A percentile compares a stretch with the other conserved stretches of the same genome.
Conservation (phyloP, 371 early-diverging fungal species). For the Batkoa obscura region DNA sequence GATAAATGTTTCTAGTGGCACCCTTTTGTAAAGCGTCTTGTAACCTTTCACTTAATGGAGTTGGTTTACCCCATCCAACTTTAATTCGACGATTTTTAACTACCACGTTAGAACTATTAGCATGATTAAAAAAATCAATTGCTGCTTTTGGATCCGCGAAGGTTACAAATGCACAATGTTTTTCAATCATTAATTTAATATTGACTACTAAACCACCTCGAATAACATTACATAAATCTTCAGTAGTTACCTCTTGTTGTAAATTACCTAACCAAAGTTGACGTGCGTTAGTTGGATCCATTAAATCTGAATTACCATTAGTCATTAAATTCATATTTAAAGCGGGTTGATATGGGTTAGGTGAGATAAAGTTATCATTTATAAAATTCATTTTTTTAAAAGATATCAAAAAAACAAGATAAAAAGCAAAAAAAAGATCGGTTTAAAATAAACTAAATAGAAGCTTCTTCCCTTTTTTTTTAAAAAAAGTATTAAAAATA, state of each 20-base stretch:
- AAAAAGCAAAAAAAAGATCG: no score
- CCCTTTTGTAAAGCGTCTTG: conserved; percentile 35
- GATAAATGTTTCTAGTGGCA: conserved; percentile 64
- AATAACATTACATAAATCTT: conserved; percentile 66
- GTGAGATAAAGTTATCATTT: no score
- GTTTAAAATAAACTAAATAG: no score
- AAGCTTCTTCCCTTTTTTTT: no score
- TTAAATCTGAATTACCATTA: no score
- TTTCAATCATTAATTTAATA: conserved; percentile 48
- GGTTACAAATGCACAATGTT: conserved; percentile 62
- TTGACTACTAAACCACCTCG: conserved; percentile 65
- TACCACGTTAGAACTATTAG: conserved; percentile 28
- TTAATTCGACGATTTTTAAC: conserved; percentile 49
- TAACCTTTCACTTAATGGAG: conserved; percentile 27
- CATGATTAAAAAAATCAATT: conserved; percentile 27
- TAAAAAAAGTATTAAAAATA: no score
- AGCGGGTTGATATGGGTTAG: no score
- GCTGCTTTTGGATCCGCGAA: conserved; percentile 58
- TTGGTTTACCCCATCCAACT: conserved; percentile 59
- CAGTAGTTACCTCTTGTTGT: conserved; percentile 43
- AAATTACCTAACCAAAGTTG: conserved; percentile 63
- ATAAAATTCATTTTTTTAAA: no score
- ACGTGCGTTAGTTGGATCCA: conserved; percentile 21
- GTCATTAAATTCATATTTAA: no score
- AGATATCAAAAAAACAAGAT: no score